These are phyloP conservation scores for Asterella californica DNA, from an alignment of 225 moss, liverwort and hornwort species.

Conservation along the genomic window DNA sequence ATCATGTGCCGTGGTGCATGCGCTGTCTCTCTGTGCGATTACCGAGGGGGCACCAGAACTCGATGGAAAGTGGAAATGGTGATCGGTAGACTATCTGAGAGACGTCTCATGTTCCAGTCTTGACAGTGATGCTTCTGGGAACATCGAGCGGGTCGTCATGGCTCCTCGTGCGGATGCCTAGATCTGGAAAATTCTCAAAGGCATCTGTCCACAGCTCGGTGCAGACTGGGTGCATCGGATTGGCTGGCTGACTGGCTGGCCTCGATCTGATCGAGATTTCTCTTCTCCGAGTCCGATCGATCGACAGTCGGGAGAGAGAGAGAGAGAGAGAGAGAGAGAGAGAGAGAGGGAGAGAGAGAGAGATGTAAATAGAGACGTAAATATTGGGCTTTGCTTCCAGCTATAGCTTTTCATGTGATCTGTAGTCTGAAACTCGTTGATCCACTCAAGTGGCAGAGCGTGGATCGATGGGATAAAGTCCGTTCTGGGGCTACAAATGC, in stretches of 20 bases:
- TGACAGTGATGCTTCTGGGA: conserved; percentile 9
- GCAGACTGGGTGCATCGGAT: neutral
- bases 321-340: too few species aligned
- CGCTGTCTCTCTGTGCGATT: conserved; percentile 4
- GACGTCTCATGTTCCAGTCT: conserved; percentile 9
- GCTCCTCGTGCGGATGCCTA: neutral
- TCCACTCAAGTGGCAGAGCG: conserved; percentile 11
- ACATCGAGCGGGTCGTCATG: neutral
- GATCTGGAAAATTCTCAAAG: conserved; percentile 1
- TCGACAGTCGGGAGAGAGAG: neutral
- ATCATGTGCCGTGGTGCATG: conserved; percentile 14
- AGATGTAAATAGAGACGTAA: neutral
- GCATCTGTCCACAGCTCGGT: neutral
- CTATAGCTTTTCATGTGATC: conserved; percentile 13
- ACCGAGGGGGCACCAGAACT: neutral
- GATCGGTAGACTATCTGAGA: conserved; percentile 1
- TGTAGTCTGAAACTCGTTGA: neutral
- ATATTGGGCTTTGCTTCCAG: neutral
- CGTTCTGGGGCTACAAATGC: neutral
- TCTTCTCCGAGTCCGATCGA: neutral
- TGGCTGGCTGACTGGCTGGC: neutral
- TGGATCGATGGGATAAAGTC: conserved; percentile 13
- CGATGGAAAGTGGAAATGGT: conserved; percentile 5
- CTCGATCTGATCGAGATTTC: neutral
- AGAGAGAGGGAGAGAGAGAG: too few species aligned